A percentile compares a stretch with the other conserved stretches of the same genome.
Conservation (phyloP, 2,329 filamentous ascomycete species). For the Septoria linicola region DNA sequence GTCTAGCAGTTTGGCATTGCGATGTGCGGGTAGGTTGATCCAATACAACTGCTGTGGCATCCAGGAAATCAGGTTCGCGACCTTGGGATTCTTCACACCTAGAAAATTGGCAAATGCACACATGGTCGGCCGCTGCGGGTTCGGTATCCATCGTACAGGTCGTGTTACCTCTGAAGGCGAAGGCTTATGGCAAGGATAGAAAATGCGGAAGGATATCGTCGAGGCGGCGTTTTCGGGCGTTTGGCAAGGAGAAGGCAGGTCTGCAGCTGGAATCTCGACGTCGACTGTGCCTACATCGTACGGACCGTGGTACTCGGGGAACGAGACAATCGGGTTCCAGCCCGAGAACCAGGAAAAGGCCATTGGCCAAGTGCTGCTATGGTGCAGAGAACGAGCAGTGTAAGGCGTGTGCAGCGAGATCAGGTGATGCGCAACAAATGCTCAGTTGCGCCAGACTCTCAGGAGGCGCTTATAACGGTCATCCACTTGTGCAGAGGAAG, state of each 20-base stretch:
- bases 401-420: too few relatives aligned
- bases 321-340: constrained; percentile 67
- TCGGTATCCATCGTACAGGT: constrained; percentile 72
- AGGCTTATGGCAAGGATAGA: constrained; percentile 65
- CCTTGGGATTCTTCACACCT: constrained; percentile 53
- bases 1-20: constrained; percentile 65
- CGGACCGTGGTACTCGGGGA: constrained; percentile 73
- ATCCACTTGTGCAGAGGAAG: too few relatives aligned
- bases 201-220: constrained; percentile 78
- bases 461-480: too few relatives aligned
- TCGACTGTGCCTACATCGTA: constrained; percentile 78
- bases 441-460: too few relatives aligned
- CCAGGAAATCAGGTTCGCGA: constrained; percentile 32
- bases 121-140: constrained; percentile 71
- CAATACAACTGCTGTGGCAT: constrained; percentile 68
- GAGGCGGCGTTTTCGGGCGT: constrained; percentile 57
- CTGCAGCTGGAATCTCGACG: constrained; percentile 69
- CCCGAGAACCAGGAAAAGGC: constrained; percentile 41
- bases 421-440: too few relatives aligned
- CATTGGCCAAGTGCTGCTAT: background rate
- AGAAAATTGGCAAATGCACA: constrained; percentile 75
- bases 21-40: constrained; percentile 68
- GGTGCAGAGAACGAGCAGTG: background rate
- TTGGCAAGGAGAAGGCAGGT: constrained; percentile 57
- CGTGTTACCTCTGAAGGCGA: constrained; percentile 47